Evolutionary conservation across 345 rosid species (phyloP).

Genomic region (Trapa bicornis): DNA sequence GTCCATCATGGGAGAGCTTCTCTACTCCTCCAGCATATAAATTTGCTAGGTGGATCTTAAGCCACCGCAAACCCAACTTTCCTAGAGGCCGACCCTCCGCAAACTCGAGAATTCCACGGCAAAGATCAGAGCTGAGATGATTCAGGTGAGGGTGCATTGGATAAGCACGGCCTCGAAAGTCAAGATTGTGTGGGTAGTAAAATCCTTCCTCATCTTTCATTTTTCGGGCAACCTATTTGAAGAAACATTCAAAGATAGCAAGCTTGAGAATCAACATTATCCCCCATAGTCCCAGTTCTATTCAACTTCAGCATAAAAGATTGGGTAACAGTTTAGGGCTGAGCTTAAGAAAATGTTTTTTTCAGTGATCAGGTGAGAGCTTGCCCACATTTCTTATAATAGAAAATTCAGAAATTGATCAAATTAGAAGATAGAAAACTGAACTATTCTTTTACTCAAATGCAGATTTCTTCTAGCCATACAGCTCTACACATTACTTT

Average conservation of each 20-base stretch:
- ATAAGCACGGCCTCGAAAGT: conserved; percentile 95
- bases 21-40: conserved; percentile 80
- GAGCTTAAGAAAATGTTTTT: background rate
- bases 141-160: conserved; percentile 97
- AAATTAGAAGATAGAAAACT: background rate
- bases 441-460: background rate
- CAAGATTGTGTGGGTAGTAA: conserved; percentile 97
- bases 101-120: conserved; percentile 93
- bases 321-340: background rate
- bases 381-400: background rate
- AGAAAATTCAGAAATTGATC: background rate
- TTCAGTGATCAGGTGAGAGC: background rate
- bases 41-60: conserved; percentile 88
- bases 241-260: conserved; percentile 10
- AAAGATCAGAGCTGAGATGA: conserved; percentile 88
- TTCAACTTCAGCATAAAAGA: background rate
- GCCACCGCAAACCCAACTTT: conserved; percentile 77
- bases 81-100: conserved; percentile 89
- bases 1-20: conserved; percentile 81
- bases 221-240: conserved; percentile 75
- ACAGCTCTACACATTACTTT: background rate
- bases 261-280: conserved; percentile 10
- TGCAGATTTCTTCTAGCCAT: conserved; percentile 4
- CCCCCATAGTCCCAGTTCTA: background rate
- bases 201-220: conserved; percentile 93